phyloP scores from a whole-genome alignment of 139 green algal genomes.

The Raphidocelis subcapitata region DNA sequence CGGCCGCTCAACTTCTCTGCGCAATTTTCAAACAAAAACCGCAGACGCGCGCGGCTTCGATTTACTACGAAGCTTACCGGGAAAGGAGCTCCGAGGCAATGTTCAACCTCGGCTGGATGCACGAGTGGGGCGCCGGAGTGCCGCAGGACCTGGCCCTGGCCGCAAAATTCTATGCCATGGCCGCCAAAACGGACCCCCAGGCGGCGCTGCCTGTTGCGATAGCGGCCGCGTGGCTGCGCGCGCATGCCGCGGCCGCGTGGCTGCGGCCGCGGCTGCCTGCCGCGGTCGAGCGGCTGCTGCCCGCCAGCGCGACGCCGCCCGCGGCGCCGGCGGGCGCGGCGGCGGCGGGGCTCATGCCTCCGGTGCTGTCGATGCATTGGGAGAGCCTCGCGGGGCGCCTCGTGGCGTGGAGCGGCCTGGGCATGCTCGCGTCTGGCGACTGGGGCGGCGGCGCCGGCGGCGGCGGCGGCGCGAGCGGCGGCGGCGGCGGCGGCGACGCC shows the following conservation, averaged over 20 bases:
- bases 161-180: constrained; percentile 66
- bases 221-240: constrained; percentile 38
- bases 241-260: constrained; percentile 31
- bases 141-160: constrained; percentile 58
- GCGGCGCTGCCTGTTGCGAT: constrained; percentile 40
- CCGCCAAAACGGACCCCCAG: constrained; percentile 37
- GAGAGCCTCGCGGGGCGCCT: constrained; percentile 11
- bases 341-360: constrained; percentile 14
- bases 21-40: no score
- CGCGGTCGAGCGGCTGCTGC: background rate
- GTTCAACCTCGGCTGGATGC: constrained; percentile 95
- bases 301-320: background rate
- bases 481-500: constrained; percentile 6
- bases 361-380: constrained; percentile 12
- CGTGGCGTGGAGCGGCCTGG: background rate
- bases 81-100: constrained; percentile 72
- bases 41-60: constrained; percentile 41
- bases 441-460: background rate
- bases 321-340: background rate
- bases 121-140: constrained; percentile 87
- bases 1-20: no score
- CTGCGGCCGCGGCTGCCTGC: constrained; percentile 4
- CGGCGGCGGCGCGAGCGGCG: background rate
- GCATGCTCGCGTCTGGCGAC: background rate
- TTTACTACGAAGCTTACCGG: constrained; percentile 62